Evolutionary conservation across 352 stramenopile species (phyloP).

Genomic region (Pythium pyrilobum): DNA sequence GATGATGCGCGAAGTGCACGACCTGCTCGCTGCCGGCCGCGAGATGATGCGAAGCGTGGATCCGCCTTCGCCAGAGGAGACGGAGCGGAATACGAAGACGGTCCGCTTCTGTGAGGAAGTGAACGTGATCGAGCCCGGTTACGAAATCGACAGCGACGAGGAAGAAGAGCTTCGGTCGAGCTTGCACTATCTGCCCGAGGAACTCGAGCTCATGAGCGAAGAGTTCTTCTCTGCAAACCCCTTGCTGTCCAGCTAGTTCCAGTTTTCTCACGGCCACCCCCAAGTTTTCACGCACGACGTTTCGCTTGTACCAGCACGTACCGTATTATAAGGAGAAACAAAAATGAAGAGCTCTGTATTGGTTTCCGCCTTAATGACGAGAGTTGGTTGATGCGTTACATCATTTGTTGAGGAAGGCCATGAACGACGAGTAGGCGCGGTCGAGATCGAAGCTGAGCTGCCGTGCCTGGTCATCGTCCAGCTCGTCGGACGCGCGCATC

Average conservation of each 20-base stretch:
- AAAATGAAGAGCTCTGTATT: constrained; percentile 9
- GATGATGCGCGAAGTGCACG: constrained; percentile 25
- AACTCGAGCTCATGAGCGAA: constrained; percentile 18
- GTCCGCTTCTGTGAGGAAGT: constrained; percentile 13
- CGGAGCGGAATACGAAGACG: background rate
- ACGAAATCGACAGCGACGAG: background rate
- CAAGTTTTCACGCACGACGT: background rate
- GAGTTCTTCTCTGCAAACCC: constrained; percentile 8
- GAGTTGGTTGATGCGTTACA: background rate
- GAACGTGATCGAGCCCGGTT: constrained; percentile 1
- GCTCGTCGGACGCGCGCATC: constrained; percentile 95
- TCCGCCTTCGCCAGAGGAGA: background rate
- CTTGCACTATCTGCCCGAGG: constrained; percentile 7
- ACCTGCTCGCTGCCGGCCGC: constrained; percentile 14
- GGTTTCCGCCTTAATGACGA: constrained; percentile 2
- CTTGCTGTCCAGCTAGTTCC: background rate
- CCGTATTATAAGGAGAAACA: constrained; percentile 10
- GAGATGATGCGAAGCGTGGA: constrained; percentile 10
- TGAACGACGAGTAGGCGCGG: constrained; percentile 93
- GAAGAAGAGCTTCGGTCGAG: constrained; percentile 8
- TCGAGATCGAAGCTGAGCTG: constrained; percentile 97
- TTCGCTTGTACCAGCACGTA: background rate
- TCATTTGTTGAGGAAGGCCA: constrained; percentile 84
- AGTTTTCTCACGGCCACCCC: background rate
- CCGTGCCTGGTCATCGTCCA: constrained; percentile 93